Base-by-base conservation (phyloP, 2,329 filamentous ascomycete species). In the Alternaria burnsii region DNA sequence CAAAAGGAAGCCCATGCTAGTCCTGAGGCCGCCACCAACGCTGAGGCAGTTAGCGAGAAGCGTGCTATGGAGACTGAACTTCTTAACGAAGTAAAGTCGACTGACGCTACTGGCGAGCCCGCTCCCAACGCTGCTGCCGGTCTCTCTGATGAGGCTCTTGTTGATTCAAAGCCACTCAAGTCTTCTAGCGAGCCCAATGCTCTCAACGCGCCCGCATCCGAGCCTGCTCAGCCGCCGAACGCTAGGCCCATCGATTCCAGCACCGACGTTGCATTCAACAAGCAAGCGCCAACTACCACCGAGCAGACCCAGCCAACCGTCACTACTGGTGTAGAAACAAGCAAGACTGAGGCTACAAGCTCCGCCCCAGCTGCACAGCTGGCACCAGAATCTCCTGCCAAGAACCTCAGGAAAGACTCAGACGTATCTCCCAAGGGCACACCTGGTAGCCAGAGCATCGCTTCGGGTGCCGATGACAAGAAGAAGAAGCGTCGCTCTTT, bases 11-110 rank as follows among this genome's bases (percentile, higher is more conserved):
- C 90, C 11, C 79, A 87, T 58, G 82, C 82, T 41, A 81, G 82
- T 18, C 86, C 89, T 11, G 90, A 92, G 75, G 89, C 91, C 26
- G 88, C 88, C 69, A 88, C 84, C 34, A 82, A 87, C 55, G 80
- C 86, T 32, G 82, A 85, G 52, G 89, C 90, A 71, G 89, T 93
- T 8, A 78, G 83, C 67, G 90, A 91, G 73, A 93, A 93, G 86
- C 87, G 85, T 56, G 82, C 84, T 55, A 84, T 92, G 7, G 91
- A 93, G 80, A 81, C 86, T 24, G 90, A 97, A 80, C 83, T 96
- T 11, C 82, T 93, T 10, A 32, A 52, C 6, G 54, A 61, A 22
- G 53, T 58, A 4, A 57, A 57, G 47, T 18, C 58, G 14, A 47
- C 42, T 28, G 34, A 61, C 7, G 53, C 58, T 42, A 41, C 44